phyloP scores from a whole-genome alignment of 208 protist species.

The Acanthamoeba rhysodes region DNA sequence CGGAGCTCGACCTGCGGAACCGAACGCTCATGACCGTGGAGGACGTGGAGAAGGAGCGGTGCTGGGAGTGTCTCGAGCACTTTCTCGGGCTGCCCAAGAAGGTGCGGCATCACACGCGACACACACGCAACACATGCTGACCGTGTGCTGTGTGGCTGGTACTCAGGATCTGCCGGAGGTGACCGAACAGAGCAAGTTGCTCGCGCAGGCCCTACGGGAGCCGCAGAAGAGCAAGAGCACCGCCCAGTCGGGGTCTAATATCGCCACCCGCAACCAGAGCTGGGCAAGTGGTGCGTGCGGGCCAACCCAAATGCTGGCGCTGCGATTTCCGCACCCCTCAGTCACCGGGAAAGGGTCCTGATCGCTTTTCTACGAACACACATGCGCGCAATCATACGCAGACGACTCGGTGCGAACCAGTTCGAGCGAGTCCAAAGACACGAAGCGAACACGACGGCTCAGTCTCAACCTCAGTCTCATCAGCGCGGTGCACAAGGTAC shows the following conservation, averaged over 20 bases:
- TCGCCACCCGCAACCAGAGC: background rate
- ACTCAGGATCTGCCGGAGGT: conserved; percentile 6
- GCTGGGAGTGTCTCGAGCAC: conserved; percentile 6
- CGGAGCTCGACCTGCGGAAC: background rate
- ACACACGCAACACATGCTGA: background rate
- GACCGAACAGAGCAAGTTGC: background rate
- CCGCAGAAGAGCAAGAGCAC: background rate
- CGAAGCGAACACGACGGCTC: conserved; percentile 21
- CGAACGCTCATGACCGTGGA: conserved; percentile 36
- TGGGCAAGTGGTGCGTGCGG: background rate
- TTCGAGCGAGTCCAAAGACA: background rate
- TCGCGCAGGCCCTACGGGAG: conserved; percentile 1
- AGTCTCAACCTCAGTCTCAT: conserved; percentile 39
- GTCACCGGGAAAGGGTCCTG: background rate
- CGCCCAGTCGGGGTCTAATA: background rate
- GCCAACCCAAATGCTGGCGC: background rate
- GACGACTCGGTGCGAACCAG: background rate
- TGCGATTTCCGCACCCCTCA: background rate
- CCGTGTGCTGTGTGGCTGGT: background rate
- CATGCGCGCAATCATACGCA: background rate
- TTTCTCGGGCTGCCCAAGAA: conserved; percentile 34
- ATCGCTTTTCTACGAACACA: background rate
- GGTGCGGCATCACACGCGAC: background rate
- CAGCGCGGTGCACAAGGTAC: conserved; percentile 58
- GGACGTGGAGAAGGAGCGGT: conserved; percentile 2